Evolutionary conservation across 306 rosid species (phyloP).

Genomic region (Medicago ruthenica): DNA sequence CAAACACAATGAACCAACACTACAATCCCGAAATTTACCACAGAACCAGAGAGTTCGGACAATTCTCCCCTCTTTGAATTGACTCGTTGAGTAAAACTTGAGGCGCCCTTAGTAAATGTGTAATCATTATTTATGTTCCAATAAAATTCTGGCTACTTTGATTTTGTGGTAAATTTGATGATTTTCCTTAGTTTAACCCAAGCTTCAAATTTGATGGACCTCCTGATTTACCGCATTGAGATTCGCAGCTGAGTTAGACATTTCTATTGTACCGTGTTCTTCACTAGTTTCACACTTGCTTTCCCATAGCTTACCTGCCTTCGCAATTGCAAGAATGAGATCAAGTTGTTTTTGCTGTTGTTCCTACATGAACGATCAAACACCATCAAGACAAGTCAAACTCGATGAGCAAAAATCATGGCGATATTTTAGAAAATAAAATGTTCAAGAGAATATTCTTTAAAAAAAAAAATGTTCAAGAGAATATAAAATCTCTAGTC

Average conservation of each 20-base stretch:
- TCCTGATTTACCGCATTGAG: constrained; percentile 55
- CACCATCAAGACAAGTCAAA: constrained; percentile 35
- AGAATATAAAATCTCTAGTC: constrained; percentile 1
- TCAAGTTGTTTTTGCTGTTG: constrained; percentile 92
- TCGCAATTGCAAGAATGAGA: constrained; percentile 79
- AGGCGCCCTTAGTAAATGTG: constrained; percentile 23
- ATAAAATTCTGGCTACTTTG: constrained; percentile 24
- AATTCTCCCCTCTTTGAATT: constrained; percentile 21
- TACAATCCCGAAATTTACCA: constrained; percentile 8
- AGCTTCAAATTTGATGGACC: constrained; percentile 64
- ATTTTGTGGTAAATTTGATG: constrained; percentile 18
- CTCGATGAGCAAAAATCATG: not conserved
- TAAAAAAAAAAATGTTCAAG: too few relatives aligned
- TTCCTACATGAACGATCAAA: constrained; percentile 57
- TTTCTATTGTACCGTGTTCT: constrained; percentile 44
- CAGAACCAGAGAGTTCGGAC: constrained; percentile 23
- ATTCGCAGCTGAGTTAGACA: constrained; percentile 42
- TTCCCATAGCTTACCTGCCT: constrained; percentile 67
- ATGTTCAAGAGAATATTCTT: too few relatives aligned
- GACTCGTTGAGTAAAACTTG: constrained; percentile 28
- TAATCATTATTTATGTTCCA: constrained; percentile 35
- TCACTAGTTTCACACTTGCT: constrained; percentile 50
- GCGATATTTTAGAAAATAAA: constrained; percentile 21
- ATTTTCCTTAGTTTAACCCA: constrained; percentile 35
- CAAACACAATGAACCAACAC: constrained; percentile 24